Conservation (phyloP, 805 yeast genomes). For the Spencermartinsiella europaea region DNA sequence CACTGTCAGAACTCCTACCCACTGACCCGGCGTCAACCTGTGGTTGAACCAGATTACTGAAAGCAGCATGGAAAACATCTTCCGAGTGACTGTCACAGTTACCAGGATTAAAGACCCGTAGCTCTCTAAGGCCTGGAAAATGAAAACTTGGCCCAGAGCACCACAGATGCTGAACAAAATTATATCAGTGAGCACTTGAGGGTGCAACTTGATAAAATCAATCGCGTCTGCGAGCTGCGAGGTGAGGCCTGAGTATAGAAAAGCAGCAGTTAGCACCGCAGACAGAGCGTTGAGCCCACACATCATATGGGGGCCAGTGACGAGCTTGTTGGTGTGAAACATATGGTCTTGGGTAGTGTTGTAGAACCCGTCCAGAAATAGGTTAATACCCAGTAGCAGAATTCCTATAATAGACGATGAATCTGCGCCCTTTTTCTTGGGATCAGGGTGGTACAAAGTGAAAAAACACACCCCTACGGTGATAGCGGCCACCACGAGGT, state of each 20-base stretch:
- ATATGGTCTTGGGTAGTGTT: constrained; percentile 90
- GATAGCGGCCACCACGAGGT: constrained; percentile 69
- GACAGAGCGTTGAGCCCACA: constrained; percentile 53
- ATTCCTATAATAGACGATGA: constrained; percentile 51
- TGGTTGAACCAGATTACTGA: constrained; percentile 90
- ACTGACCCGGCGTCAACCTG: constrained; percentile 53
- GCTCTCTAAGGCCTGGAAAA: constrained; percentile 73
- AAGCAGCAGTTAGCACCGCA: constrained; percentile 36
- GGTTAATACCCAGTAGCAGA: constrained; percentile 49
- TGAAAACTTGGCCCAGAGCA: constrained; percentile 90
- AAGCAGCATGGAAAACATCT: constrained; percentile 90
- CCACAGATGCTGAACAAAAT: constrained; percentile 70
- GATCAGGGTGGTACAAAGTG: constrained; percentile 47
- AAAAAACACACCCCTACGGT: constrained; percentile 80
- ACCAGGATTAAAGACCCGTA: constrained; percentile 83
- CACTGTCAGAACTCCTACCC: constrained; percentile 75
- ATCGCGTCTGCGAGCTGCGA: constrained; percentile 50
- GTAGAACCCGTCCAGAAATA: constrained; percentile 84
- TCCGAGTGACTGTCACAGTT: constrained; percentile 93
- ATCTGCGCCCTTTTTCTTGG: constrained; percentile 15
- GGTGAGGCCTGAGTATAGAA: constrained; percentile 43
- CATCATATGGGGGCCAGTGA: constrained; percentile 89
- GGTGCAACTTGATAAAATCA: constrained; percentile 46
- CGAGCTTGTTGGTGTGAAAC: constrained; percentile 44
- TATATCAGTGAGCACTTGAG: constrained; percentile 55